Conservation (phyloP, 148 eudicot species). For the Cornus florida region DNA sequence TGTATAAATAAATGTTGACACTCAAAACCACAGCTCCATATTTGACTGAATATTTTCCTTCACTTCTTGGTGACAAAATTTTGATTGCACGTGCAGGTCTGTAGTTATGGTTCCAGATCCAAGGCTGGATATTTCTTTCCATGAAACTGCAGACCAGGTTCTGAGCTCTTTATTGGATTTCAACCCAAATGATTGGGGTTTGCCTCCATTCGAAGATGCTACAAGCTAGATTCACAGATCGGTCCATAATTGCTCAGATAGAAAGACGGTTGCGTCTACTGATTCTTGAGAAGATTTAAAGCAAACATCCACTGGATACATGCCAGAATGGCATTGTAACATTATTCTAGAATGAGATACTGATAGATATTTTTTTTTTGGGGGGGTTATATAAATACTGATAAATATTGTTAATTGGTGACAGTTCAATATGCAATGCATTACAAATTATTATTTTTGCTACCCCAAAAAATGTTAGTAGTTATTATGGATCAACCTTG, state of each 20-base stretch:
- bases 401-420: neutral
- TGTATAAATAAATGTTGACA: neutral
- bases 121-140: constrained; percentile 70
- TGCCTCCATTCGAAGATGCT: constrained; percentile 63
- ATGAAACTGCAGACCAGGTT: constrained; percentile 62
- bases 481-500: no score
- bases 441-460: neutral
- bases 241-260: neutral
- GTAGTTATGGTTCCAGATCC: constrained; percentile 95
- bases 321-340: no score
- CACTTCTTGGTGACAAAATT: neutral
- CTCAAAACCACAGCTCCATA: neutral
- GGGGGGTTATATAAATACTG: neutral
- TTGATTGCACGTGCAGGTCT: constrained; percentile 49
- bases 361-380: neutral
- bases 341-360: neutral
- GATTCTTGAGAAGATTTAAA: constrained; percentile 3
- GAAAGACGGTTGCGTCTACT: neutral
- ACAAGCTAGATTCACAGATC: constrained; percentile 25
- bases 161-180: constrained; percentile 74
- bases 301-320: neutral
- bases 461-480: no score
- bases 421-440: neutral
- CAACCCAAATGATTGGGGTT: constrained; percentile 78
- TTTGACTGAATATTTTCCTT: neutral